Base-by-base conservation (phyloP, 352 stramenopile genomes). In the Phytophthora podocarpi region DNA sequence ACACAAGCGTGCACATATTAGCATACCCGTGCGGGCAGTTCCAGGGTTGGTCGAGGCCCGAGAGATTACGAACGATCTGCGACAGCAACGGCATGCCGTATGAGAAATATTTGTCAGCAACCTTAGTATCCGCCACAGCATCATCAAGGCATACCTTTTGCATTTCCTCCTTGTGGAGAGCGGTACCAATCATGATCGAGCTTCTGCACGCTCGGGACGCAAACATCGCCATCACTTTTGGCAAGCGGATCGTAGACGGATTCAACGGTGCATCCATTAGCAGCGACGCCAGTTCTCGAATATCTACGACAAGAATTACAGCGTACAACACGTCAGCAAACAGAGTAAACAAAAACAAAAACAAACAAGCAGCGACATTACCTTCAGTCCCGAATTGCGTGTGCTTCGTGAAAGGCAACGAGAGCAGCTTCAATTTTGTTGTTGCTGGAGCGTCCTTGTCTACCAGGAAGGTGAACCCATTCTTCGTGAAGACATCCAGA, bases 151-250 rank as follows among this genome's bases (percentile, higher is more conserved):
- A 16, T 41, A 99, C 83, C 49, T 86, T 87, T 37, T 87, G 74
- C 96, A 99, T 98, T 49, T 98, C 89, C 20, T 93, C 86, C 45
- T 85, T 78, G 49, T 90, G 91, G 26, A 99, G 71, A 34, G 93
- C 87, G 13, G 87, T 98, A 8, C 96, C 97, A 66, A 99, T 98
- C 97, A 99, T 99, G 39, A 99, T 96, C 35, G 91, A 97, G 39
- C 72, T 89, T 41, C 97, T 87, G 59, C 97, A 99, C 10, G 97
- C 96, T 30, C 96, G 79, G 43, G 81, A 98, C 15, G 97, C 97
- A 80, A 98, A 98, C 94, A 99, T 98, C 21, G 91, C 80, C 67
- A 97, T 93, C 10, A 97, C 80, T 69, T 99, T 98, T 1, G 96
- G 96, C 43, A 99, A 76, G 7, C 94, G 78, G 24, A 97, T 78